Base-by-base conservation (phyloP, 768 basidiomycete species). In the Xerocomellus amylosporus region DNA sequence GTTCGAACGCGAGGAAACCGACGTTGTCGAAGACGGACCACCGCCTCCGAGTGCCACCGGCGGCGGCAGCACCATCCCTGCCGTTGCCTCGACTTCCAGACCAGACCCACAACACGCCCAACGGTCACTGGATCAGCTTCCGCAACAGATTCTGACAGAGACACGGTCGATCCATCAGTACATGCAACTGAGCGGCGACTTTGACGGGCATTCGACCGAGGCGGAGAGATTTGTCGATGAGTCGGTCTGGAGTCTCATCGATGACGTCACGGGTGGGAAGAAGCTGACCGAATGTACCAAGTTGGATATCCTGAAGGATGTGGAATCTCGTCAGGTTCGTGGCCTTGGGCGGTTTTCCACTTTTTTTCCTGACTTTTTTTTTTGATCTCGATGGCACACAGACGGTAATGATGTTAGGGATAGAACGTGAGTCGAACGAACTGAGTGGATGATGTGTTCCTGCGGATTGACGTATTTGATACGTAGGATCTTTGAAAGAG, bases 331-430 rank as follows among this genome's bases (percentile, higher is more conserved):
- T 19, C 76, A 74, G 65, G 79, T 79, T 48, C 53, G 74, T 65
- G 0, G 13, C 17, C 19, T 15, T 24, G 1, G 13, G 17, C 14
- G 5, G 31, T 20, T 8, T 44, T 3, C 0, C 22, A 17, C n/a
- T 24, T 39, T 38, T 14, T 28, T 17, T 20, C 28, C 41, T 49
- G 34, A 58, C 36, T 2, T 30, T 56, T 30, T 24, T 9, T 9
- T 24, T 33, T 4, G n/a, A 26, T 22, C 8, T 39, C 20, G 36
- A 17, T 33, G 24, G 19, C 3, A 8, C 38, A 9, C 43, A 80
- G 79, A 73, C 71, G 2, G 47, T 80, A 22, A 68, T 79, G 58
- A 65, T 74, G 62, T 63, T 81, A 17, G 76, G 73, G 36, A 69
- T 81, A 19, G 79, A 81, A 63, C 74, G 79, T 80, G 55, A 64